phyloP scores from a whole-genome alignment of 306 rosid species.

The Vigna trinervia region DNA sequence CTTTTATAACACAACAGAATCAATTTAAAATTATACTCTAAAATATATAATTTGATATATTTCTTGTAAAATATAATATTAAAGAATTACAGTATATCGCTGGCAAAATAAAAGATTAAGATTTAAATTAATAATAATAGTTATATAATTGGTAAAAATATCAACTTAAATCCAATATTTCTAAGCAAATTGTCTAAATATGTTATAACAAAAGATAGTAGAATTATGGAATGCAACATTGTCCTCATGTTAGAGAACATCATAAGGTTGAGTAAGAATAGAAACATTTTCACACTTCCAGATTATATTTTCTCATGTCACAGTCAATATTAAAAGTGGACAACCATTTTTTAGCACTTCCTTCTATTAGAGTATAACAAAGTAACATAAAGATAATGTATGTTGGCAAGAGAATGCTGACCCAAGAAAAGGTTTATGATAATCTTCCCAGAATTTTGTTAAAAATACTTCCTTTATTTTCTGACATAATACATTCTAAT shows the following conservation, averaged over 20 bases:
- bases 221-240: too few species aligned
- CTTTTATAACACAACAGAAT: too few species aligned
- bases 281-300: neutral
- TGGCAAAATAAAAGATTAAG: neutral
- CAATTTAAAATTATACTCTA: too few species aligned
- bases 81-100: neutral
- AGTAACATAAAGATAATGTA: neutral
- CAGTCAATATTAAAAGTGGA: neutral
- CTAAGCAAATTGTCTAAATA: too few species aligned
- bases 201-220: too few species aligned
- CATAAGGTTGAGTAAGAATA: too few species aligned
- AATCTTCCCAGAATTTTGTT: neutral
- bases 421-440: neutral
- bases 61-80: neutral
- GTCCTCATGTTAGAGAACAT: too few species aligned
- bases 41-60: too few species aligned
- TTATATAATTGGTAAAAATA: too few species aligned
- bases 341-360: neutral
- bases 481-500: slow-evolving; percentile 26
- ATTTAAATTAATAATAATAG: neutral
- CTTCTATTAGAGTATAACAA: neutral
- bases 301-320: neutral
- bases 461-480: slow-evolving; percentile 17
- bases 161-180: too few species aligned
- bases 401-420: neutral